Percentiles rank a stretch among this genome's conserved stretches.
Evolutionary conservation across 805 yeast species (phyloP).

Genomic region (Pichia rugopelliculosa): DNA sequence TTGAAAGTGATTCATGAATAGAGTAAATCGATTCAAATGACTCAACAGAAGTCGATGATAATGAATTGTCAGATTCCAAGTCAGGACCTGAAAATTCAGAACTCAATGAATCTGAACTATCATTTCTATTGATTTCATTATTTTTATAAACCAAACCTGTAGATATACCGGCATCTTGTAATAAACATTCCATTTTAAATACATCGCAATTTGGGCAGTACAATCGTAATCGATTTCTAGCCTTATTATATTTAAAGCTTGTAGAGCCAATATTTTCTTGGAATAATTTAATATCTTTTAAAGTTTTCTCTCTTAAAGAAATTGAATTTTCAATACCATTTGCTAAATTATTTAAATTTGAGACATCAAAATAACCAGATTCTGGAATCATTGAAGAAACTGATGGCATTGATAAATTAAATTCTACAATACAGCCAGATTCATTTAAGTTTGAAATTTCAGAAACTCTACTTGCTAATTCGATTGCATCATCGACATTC

Average conservation of each 20-base stretch:
- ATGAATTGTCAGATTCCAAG: constrained; percentile 2
- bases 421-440: constrained; percentile 53
- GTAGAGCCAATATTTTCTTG: constrained; percentile 27
- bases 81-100: constrained; percentile 8
- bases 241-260: constrained; percentile 35
- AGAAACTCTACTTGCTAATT: constrained; percentile 31
- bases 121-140: not conserved
- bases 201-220: constrained; percentile 69
- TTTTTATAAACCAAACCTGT: constrained; percentile 21
- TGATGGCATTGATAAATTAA: constrained; percentile 33
- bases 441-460: constrained; percentile 13
- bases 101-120: not conserved
- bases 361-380: constrained; percentile 21
- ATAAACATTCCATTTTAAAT: constrained; percentile 45
- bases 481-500: constrained; percentile 27
- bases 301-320: constrained; percentile 14
- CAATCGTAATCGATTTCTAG: constrained; percentile 29
- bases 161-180: constrained; percentile 52
- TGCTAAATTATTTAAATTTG: constrained; percentile 7
- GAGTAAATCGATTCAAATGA: not conserved
- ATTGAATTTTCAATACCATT: constrained; percentile 11
- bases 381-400: constrained; percentile 13
- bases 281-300: constrained; percentile 18
- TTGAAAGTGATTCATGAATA: not conserved
- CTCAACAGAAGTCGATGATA: not conserved